Evolutionary conservation across 129 eudicot genomes (phyloP).

Genomic region (Apium graveolens): DNA sequence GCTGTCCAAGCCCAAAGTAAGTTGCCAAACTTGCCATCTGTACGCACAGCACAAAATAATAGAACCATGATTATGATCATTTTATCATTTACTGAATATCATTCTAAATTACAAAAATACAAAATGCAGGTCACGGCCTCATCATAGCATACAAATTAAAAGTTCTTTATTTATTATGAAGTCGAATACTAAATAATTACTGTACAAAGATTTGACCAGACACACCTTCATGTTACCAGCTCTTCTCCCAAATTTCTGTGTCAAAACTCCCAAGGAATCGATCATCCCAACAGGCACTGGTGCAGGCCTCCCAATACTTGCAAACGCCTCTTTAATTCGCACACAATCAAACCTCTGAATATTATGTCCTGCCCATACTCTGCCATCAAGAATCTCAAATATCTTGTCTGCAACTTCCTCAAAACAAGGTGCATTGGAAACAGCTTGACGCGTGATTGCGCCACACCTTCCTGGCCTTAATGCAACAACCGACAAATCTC

Average conservation of each 20-base stretch:
- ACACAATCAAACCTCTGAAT: constrained; percentile 84
- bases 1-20: constrained; percentile 92
- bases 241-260: constrained; percentile 81
- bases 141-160: not conserved
- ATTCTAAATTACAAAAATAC: not conserved
- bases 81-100: not conserved
- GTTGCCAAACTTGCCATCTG: constrained; percentile 88
- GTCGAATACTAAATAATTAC: not conserved
- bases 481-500: constrained; percentile 59
- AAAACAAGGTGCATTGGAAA: constrained; percentile 55
- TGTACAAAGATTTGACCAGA: not conserved
- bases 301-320: constrained; percentile 54
- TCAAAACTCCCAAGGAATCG: constrained; percentile 73
- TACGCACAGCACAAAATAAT: not conserved
- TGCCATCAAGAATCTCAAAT: constrained; percentile 60
- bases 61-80: not conserved
- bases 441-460: constrained; percentile 68
- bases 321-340: constrained; percentile 68
- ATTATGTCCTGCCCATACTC: constrained; percentile 95
- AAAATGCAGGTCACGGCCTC: not conserved
- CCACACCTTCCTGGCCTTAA: constrained; percentile 48
- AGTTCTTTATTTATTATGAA: not conserved
- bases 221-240: constrained; percentile 93
- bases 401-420: constrained; percentile 74
- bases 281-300: constrained; percentile 78